Evolutionary conservation across 2,329 filamentous ascomycete species (phyloP).

Genomic region (Diaporthe batatas): DNA sequence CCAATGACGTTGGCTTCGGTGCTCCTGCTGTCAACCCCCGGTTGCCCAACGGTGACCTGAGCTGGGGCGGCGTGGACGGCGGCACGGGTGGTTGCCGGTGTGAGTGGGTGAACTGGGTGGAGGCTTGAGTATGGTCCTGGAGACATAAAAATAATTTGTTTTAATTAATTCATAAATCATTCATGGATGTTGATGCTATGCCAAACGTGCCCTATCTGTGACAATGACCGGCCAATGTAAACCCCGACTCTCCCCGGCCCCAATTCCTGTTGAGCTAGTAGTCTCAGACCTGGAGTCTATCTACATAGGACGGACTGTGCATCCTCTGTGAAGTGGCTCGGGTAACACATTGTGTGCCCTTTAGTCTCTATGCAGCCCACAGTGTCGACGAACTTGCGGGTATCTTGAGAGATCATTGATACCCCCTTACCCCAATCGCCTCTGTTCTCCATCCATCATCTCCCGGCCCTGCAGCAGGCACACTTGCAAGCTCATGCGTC

Average conservation of each 20-base stretch:
- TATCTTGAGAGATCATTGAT: background rate
- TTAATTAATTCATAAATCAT: slow-evolving; percentile 12
- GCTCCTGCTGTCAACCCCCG: slow-evolving; percentile 68
- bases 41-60: slow-evolving; percentile 56
- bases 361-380: background rate
- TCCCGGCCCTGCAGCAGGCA: background rate
- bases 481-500: background rate
- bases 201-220: background rate
- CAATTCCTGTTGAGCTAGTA: background rate
- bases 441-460: background rate
- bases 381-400: background rate
- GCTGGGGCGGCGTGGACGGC: slow-evolving; percentile 72
- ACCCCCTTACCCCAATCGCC: background rate
- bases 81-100: slow-evolving; percentile 74
- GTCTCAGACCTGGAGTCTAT: background rate
- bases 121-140: background rate
- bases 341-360: background rate
- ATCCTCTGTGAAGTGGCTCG: background rate
- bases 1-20: slow-evolving; percentile 63
- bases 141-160: background rate
- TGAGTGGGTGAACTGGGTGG: slow-evolving; percentile 69
- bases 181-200: background rate
- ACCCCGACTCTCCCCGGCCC: background rate
- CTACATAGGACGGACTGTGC: background rate
- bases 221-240: slow-evolving; percentile 11